Conservation (phyloP, 2,329 filamentous ascomycete species). For the Dryadomyces quercivorus region DNA sequence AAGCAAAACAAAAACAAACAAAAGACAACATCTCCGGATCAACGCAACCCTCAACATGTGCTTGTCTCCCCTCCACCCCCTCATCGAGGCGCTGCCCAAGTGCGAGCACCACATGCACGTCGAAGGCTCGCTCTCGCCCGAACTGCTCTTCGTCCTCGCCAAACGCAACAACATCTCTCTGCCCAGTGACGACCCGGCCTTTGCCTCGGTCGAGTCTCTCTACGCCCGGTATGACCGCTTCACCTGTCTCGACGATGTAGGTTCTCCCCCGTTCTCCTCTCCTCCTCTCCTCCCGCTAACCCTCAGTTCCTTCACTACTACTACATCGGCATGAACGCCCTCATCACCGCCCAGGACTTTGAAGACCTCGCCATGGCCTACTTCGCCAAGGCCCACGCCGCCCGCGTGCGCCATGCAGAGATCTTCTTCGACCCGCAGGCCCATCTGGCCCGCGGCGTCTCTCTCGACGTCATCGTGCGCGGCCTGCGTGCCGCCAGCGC, state of each 20-base stretch:
- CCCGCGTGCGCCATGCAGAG: slow-evolving; percentile 61
- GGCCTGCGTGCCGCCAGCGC: slow-evolving; percentile 50
- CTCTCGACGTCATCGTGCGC: slow-evolving; percentile 48
- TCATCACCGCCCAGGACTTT: slow-evolving; percentile 55
- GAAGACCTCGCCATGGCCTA: slow-evolving; percentile 62
- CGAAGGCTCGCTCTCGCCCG: slow-evolving; percentile 61
- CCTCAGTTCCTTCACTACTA: slow-evolving; percentile 62
- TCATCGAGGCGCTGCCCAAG: slow-evolving; percentile 58
- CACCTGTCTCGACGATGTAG: slow-evolving; percentile 49
- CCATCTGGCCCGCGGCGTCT: slow-evolving; percentile 51
- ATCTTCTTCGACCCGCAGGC: slow-evolving; percentile 76
- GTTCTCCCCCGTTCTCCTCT: neutral
- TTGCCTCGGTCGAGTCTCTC: slow-evolving; percentile 46
- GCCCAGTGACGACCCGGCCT: slow-evolving; percentile 46
- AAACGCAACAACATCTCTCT: slow-evolving; percentile 52
- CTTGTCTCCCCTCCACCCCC: slow-evolving; percentile 39
- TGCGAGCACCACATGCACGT: slow-evolving; percentile 75
- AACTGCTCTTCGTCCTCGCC: slow-evolving; percentile 58
- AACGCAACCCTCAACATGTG: slow-evolving; percentile 31
- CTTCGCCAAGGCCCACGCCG: slow-evolving; percentile 48
- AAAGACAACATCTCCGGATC: neutral
- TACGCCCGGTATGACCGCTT: slow-evolving; percentile 54
- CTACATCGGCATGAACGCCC: slow-evolving; percentile 62
- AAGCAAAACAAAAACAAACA: neutral
- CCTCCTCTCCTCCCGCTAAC: neutral